phyloP scores from a whole-genome alignment of 1,139 yeast genomes.

The Zygosaccharomyces pseudobailii region DNA sequence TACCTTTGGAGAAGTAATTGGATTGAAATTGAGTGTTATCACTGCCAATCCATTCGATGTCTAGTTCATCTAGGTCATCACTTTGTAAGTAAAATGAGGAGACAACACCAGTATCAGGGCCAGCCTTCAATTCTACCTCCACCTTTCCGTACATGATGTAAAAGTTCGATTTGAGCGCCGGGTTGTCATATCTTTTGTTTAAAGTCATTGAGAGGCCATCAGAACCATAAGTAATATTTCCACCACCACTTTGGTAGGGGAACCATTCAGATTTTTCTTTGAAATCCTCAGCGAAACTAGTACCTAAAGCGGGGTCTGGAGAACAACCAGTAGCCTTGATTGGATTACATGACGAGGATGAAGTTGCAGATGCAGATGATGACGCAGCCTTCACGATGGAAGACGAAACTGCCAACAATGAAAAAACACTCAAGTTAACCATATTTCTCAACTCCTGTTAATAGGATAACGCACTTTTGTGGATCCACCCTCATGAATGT shows the following conservation, averaged over 20 bases:
- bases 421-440: slow-evolving; percentile 7
- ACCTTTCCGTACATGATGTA: slow-evolving; percentile 84
- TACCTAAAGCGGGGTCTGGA: slow-evolving; percentile 52
- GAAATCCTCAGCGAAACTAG: slow-evolving; percentile 51
- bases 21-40: slow-evolving; percentile 70
- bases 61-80: slow-evolving; percentile 84
- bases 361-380: slow-evolving; percentile 14
- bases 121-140: slow-evolving; percentile 67
- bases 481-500: neutral
- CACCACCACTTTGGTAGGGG: slow-evolving; percentile 35
- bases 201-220: slow-evolving; percentile 62
- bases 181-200: slow-evolving; percentile 62
- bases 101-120: slow-evolving; percentile 69
- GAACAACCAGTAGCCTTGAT: slow-evolving; percentile 38
- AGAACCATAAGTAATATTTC: slow-evolving; percentile 37
- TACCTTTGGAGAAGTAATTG: slow-evolving; percentile 78
- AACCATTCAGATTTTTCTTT: slow-evolving; percentile 42
- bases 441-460: neutral
- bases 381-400: slow-evolving; percentile 4
- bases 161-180: slow-evolving; percentile 68
- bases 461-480: neutral
- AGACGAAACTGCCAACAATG: slow-evolving; percentile 4
- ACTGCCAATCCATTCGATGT: slow-evolving; percentile 79
- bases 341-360: slow-evolving; percentile 41
- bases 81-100: slow-evolving; percentile 79